Evolutionary conservation across 352 stramenopile genomes (phyloP).

Genomic region (Phytopythium mirpurense): DNA sequence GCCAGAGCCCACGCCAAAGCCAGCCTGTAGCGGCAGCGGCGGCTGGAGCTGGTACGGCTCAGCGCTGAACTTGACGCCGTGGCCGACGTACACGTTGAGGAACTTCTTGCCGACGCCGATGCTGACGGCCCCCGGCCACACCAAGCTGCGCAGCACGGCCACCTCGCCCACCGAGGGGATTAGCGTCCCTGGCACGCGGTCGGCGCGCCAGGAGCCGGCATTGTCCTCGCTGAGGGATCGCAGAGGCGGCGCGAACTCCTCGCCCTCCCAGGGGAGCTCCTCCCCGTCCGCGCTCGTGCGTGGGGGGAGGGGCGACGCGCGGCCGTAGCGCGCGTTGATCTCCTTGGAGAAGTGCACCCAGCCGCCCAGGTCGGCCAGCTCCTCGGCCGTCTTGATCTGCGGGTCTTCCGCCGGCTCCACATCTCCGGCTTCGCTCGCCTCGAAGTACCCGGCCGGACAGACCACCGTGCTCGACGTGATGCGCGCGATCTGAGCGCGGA

Average conservation of each 20-base stretch:
- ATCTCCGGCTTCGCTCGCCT: constrained; percentile 65
- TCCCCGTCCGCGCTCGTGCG: constrained; percentile 72
- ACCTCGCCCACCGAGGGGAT: constrained; percentile 55
- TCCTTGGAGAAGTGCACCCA: constrained; percentile 89
- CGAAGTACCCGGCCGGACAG: constrained; percentile 83
- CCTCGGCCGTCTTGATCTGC: constrained; percentile 63
- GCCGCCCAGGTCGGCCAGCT: constrained; percentile 61
- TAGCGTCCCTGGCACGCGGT: constrained; percentile 60
- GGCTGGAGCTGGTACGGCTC: constrained; percentile 54
- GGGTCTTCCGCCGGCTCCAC: constrained; percentile 62
- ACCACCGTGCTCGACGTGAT: constrained; percentile 81
- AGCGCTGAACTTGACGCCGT: constrained; percentile 69
- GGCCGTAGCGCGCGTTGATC: constrained; percentile 80
- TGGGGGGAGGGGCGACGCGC: constrained; percentile 59
- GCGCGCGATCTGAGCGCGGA: constrained; percentile 87
- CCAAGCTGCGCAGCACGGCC: constrained; percentile 64
- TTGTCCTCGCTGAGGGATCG: constrained; percentile 63
- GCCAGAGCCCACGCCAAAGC: constrained; percentile 31
- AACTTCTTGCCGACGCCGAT: constrained; percentile 85
- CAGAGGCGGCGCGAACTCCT: constrained; percentile 58
- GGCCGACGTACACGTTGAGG: constrained; percentile 87
- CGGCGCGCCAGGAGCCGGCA: constrained; percentile 64
- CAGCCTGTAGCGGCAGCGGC: constrained; percentile 41
- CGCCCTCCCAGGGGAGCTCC: constrained; percentile 56
- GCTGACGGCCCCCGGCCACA: constrained; percentile 85